Evolutionary conservation across 2,329 filamentous ascomycete species (phyloP).

Genomic region (Acrodontium crateriforme): DNA sequence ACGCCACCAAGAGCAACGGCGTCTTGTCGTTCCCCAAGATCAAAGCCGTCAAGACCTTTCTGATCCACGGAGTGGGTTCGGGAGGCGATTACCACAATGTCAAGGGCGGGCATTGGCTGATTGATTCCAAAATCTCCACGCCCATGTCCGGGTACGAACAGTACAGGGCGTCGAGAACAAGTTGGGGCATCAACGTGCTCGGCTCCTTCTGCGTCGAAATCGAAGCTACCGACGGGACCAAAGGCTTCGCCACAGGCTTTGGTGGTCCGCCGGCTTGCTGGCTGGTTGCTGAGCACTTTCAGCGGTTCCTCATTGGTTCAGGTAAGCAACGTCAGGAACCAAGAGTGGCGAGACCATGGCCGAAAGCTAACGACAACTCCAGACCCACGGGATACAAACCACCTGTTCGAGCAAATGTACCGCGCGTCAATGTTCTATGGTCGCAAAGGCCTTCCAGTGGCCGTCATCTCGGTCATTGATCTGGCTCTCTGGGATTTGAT

Average conservation of each 20-base stretch:
- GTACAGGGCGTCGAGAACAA: constrained; percentile 75
- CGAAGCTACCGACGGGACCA: constrained; percentile 78
- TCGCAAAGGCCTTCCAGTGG: constrained; percentile 77
- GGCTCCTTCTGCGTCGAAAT: constrained; percentile 87
- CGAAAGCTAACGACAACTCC: constrained; percentile 7
- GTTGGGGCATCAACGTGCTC: constrained; percentile 90
- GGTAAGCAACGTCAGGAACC: constrained; percentile 24
- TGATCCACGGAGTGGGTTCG: constrained; percentile 50
- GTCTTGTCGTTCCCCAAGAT: constrained; percentile 56
- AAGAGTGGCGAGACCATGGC: constrained; percentile 4
- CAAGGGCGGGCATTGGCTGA: constrained; percentile 58
- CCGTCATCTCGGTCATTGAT: constrained; percentile 89
- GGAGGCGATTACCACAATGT: constrained; percentile 91
- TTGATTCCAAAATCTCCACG: constrained; percentile 83
- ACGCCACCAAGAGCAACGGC: constrained; percentile 15
- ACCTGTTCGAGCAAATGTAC: constrained; percentile 95
- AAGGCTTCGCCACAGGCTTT: constrained; percentile 87
- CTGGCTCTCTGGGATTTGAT: constrained; percentile 85
- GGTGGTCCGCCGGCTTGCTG: constrained; percentile 88
- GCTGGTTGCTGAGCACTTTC: constrained; percentile 86
- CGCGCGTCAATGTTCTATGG: constrained; percentile 93
- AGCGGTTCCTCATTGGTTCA: constrained; percentile 76
- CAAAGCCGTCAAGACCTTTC: constrained; percentile 58
- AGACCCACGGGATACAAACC: constrained; percentile 83
- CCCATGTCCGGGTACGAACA: constrained; percentile 83